Evolutionary conservation across 2,329 filamentous ascomycete genomes (phyloP), one percentile per base, ranked within the genome.

Genomic region (Cercospora sesami): DNA sequence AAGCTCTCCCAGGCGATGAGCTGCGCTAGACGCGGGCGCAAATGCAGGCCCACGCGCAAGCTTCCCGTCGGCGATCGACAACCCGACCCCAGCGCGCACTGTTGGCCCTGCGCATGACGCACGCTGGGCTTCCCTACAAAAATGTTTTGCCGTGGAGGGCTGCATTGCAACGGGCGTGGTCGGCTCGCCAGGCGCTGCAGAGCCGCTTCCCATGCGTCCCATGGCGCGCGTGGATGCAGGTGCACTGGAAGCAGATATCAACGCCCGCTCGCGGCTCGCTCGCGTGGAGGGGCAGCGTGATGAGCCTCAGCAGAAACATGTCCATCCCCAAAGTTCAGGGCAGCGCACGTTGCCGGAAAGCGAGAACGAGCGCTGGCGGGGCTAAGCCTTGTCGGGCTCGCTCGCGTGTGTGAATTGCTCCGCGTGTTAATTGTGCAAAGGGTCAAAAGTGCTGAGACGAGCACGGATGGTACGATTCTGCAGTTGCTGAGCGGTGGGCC

Each of bases 51-150:
- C 63, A 60, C 55, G 66, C 66, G 55, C 59, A 63, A 63, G 59
- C 66, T 68, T 68, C 68, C 66, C 63, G 60, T 60, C 66, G 64
- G 60, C 63, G 66, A 64, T 69, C 68, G 42, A 53, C 63, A 51
- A 30, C 63, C 60, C 66, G 62, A 60, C 66, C 66, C 62, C 66
- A 68, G 60, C 61, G 63, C 57, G 26, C 26, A 42, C 36, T 18
- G 10, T 26, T 14, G 57, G 16, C 42, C 26, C 48, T 62, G 62
- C 18, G 28, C 39, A 42, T 66, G 63, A 68, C 60, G 60, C 63
- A 68, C 55, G 63, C 42, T 53, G 48, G 60, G 45, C 26, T 14
- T n/a, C 51, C 16, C 57, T 39, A 23, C 39, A 65, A 36, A 36
- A 14, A 21, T 30, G 53, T n/a, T 57, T 5, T 53, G 48, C 53